Conservation (phyloP, 768 basidiomycete species). For the Pulveroboletus sp. region DNA sequence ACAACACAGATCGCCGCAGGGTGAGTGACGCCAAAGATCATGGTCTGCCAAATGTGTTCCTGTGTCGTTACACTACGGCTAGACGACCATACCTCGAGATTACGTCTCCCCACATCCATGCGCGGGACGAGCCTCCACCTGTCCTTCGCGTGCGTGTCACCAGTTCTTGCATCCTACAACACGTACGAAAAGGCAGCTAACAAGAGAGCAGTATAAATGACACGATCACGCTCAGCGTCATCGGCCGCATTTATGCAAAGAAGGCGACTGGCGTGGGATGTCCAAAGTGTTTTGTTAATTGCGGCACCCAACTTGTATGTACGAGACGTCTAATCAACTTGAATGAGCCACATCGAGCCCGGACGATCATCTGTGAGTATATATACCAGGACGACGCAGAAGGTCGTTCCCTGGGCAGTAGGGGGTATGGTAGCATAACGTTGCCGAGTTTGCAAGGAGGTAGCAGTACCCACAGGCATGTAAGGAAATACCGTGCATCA, state of each 20-base stretch:
- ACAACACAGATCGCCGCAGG: constrained; percentile 47
- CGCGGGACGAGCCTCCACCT: constrained; percentile 54
- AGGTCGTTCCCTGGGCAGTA: no score
- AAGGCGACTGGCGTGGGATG: constrained; percentile 40
- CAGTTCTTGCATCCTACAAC: constrained; percentile 64
- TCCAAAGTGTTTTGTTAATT: no score
- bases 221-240: background rate
- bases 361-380: no score
- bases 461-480: no score
- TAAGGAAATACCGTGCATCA: no score
- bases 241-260: no score
- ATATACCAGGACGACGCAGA: no score
- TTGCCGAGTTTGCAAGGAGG: no score
- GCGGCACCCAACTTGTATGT: no score
- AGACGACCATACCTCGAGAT: constrained; percentile 40
- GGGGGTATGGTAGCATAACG: no score
- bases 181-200: constrained; percentile 67
- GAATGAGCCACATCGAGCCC: no score
- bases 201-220: background rate
- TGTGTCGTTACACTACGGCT: background rate
- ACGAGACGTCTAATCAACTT: no score
- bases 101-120: constrained; percentile 47
- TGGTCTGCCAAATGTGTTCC: constrained; percentile 41
- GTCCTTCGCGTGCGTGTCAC: constrained; percentile 62
- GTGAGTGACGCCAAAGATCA: constrained; percentile 48